Evolutionary conservation across 495 filamentous ascomycete species (phyloP), one percentile per base, ranked within the genome.

Genomic region (Chlorociboria aeruginascens): DNA sequence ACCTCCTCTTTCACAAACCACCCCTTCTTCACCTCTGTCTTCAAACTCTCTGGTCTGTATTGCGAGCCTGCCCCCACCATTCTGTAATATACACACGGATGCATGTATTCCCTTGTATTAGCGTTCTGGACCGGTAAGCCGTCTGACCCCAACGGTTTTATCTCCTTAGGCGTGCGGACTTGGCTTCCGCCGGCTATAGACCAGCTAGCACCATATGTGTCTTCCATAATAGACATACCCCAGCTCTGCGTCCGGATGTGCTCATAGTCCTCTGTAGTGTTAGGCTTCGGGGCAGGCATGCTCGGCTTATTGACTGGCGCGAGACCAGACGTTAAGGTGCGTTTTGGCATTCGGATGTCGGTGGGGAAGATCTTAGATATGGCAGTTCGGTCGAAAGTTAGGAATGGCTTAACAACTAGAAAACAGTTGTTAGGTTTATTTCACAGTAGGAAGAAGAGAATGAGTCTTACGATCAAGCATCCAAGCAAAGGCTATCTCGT

Each of bases 401-500:
- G 20, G 30, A 34, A 45, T 1, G 31, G 43, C 28, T 45, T 45
- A 2, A 45, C 43, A 25, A 25, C 20, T 25, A 25, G 4, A 4
- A 25, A 25, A 25, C 20, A 25, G 20, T 25, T 25, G 20, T 25
- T 25, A 25, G 20, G 4, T 25, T 25, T 25, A 4, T 25, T 25
- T 25, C 20, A 4, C 2, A 25, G 4, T 25, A 25, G 1, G 20
- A 25, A 25, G 20, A 25, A 25, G 20, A 25, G 4, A 25, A 25
- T 25, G 20, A 25, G 20, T 2, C 20, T 25, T 25, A 25, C 20
- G 20, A 25, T 25, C 20, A 36, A 36, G 11, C 40, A 50, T 50
- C 48, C 48, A 50, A 9, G 34, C 48, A 32, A 45, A 50, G 32
- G 40, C 38, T n/a, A 38, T 44, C n/a, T 45, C 48, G 25, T 45